phyloP scores from a whole-genome alignment of 2,329 filamentous ascomycete species.

The Colletotrichum sp. region DNA sequence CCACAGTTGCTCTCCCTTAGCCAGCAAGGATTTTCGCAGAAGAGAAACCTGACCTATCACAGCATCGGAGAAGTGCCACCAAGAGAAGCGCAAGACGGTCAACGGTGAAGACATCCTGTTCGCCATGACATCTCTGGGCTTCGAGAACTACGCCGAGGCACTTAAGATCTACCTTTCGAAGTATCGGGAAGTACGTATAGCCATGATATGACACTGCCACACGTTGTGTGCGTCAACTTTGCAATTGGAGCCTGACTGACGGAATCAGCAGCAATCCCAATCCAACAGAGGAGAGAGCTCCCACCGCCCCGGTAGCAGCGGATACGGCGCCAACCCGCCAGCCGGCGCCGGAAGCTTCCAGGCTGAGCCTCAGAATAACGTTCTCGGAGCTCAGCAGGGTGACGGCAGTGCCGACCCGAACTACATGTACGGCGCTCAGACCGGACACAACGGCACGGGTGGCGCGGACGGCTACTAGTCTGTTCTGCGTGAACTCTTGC shows the following conservation, averaged over 20 bases:
- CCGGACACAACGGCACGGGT: conserved; percentile 64
- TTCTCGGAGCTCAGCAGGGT: conserved; percentile 43
- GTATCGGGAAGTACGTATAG: conserved; percentile 86
- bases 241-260: not conserved
- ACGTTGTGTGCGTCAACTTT: not conserved
- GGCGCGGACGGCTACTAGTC: conserved; percentile 57
- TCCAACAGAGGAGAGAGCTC: conserved; percentile 71
- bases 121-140: conserved; percentile 97
- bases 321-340: conserved; percentile 50
- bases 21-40: conserved; percentile 13
- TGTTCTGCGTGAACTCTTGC: not conserved
- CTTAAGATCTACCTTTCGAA: conserved; percentile 98
- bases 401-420: conserved; percentile 47
- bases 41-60: conserved; percentile 32
- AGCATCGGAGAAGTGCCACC: conserved; percentile 99
- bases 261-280: conserved; percentile 40
- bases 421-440: conserved; percentile 61
- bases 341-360: conserved; percentile 49
- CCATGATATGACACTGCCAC: not conserved
- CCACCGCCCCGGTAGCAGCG: conserved; percentile 55
- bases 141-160: conserved; percentile 98
- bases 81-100: conserved; percentile 98
- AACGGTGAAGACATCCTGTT: conserved; percentile 99
- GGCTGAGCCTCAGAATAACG: conserved; percentile 42
- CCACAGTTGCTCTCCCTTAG: not conserved